Base-by-base conservation (phyloP, 768 basidiomycete species). In the Hypholoma sublateritium region DNA sequence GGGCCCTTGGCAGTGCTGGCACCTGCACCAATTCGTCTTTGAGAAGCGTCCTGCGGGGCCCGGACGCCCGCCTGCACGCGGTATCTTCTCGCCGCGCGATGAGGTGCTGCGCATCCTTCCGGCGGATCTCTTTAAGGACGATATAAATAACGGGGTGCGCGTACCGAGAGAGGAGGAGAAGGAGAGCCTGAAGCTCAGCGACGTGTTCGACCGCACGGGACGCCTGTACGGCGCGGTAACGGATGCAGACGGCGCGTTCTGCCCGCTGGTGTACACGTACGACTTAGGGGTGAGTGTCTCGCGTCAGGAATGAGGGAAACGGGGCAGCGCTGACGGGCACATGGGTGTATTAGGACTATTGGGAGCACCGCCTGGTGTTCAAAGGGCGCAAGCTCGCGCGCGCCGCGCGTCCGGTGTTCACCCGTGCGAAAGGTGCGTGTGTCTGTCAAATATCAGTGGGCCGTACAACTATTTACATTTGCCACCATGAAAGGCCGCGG, bases 381-480 rank as follows among this genome's bases (percentile, higher is more conserved):
- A 44, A 55, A 50, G 58, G 58, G 13, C 19, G 50, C 17, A 59
- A 55, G 34, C 48, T 55, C 12, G 58, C 58, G 14, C 53, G 58
- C 12, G 58, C 46, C 1, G 48, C 37, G 9, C 58, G 53, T 4
- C 53, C 58, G 19, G 11, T 59, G 8, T 59, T 59, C 39, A 50
- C n/a, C n/a, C 21, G 35, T 4, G 58, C 46, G 32, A 21, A 55
- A 53, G 57, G 57, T 59, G 19, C 16, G 48, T 21, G 16, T 19
- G 37, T 25, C 46, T 13, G 14, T 28, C 5, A 16, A n/a, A n/a
- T n/a, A n/a, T n/a, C n/a, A n/a, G n/a, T n/a, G 34, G 9, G 11
- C 8, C 43, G 9, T n/a, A 19, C 32, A 11, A 11, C 25, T 34
- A 6, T 25, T 54, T 7, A 35, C 14, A 22, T 14, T 14, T 19